Evolutionary conservation across 2,329 filamentous ascomycete species (phyloP).

Genomic region (Neophaeococcomyces aloes): DNA sequence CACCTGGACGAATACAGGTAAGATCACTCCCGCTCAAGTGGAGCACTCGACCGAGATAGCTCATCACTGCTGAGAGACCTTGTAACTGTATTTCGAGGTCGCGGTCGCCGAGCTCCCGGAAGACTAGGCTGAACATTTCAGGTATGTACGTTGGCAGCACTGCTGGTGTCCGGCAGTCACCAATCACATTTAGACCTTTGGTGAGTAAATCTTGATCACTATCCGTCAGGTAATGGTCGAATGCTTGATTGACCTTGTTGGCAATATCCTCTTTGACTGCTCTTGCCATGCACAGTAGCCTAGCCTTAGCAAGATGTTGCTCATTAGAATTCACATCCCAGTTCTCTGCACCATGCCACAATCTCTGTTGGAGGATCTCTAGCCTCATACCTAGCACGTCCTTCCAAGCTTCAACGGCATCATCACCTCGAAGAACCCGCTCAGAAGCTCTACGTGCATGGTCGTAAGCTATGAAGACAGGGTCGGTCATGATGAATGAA

Average conservation of each 20-base stretch:
- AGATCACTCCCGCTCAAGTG: slow-evolving; percentile 5
- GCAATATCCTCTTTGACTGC: slow-evolving; percentile 23
- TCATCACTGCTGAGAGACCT: slow-evolving; percentile 12
- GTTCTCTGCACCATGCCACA: slow-evolving; percentile 16
- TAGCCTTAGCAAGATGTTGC: slow-evolving; percentile 26
- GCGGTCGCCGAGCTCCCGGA: not conserved
- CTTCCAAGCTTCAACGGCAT: slow-evolving; percentile 24
- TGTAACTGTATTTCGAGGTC: slow-evolving; percentile 8
- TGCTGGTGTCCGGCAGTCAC: slow-evolving; percentile 23
- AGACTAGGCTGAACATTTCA: slow-evolving; percentile 22
- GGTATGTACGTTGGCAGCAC: slow-evolving; percentile 31
- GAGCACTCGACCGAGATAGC: slow-evolving; percentile 14
- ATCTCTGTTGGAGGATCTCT: slow-evolving; percentile 18
- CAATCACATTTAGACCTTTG: slow-evolving; percentile 27
- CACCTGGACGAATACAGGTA: slow-evolving; percentile 7
- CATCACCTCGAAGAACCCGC: not conserved
- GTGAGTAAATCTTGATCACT: slow-evolving; percentile 18
- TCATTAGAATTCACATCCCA: slow-evolving; percentile 17
- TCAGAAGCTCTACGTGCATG: not conserved
- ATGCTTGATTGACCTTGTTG: slow-evolving; percentile 22
- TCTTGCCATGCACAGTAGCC: slow-evolving; percentile 29
- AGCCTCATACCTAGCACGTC: slow-evolving; percentile 23
- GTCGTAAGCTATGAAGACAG: slow-evolving; percentile 11
- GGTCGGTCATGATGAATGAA: slow-evolving; percentile 22
- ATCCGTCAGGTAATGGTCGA: slow-evolving; percentile 17